Percentiles rank a stretch among this genome's conserved stretches.
Conservation (phyloP, 73 alveolate species). For the Breviolum minutum region DNA sequence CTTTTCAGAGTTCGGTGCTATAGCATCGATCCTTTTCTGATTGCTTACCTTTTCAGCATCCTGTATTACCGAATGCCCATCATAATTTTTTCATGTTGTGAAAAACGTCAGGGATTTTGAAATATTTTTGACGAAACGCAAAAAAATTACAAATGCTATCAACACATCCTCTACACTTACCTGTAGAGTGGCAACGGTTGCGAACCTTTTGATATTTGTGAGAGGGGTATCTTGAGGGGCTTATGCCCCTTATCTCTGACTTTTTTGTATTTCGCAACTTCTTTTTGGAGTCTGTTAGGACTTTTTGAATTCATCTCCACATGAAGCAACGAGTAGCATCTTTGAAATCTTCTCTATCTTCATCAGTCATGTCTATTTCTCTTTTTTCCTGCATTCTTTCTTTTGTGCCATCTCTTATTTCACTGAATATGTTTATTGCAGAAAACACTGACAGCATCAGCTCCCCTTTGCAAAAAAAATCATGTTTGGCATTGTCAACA, state of each 20-base stretch:
- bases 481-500: not conserved
- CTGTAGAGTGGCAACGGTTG: conserved; percentile 53
- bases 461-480: not conserved
- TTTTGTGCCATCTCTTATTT: not conserved
- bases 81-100: conserved; percentile 7
- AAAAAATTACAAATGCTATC: not conserved
- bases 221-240: too few species aligned
- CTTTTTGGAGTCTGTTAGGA: not conserved
- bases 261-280: too few species aligned
- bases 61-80: not conserved
- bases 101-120: not conserved
- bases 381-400: not conserved
- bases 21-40: not conserved
- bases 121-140: not conserved
- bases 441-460: not conserved
- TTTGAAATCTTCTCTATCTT: not conserved
- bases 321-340: not conserved
- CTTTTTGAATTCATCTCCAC: not conserved
- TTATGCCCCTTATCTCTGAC: too few species aligned
- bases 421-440: too few species aligned
- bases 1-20: conserved; percentile 26
- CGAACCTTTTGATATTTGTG: too few species aligned
- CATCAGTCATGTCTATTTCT: not conserved
- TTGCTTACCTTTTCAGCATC: not conserved
- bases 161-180: conserved; percentile 11